These are phyloP conservation scores for Fragaria nilgerrensis DNA, from an alignment of 306 rosid species.

Conservation along the genomic window DNA sequence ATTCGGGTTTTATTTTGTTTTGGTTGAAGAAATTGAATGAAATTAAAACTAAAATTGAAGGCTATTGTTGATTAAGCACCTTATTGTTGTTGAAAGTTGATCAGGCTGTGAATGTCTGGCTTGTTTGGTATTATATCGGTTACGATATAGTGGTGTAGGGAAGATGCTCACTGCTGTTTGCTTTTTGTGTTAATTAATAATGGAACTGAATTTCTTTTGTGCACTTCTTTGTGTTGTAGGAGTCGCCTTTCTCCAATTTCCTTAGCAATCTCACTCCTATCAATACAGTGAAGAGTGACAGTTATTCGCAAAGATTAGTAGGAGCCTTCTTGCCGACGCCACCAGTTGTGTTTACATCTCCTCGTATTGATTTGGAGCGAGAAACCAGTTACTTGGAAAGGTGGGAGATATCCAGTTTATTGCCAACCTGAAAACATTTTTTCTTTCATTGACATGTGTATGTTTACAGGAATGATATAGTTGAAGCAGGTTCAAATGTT, in stretches of 20 bases:
- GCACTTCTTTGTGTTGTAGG: constrained; percentile 14
- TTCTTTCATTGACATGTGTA: not conserved
- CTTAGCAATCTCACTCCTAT: constrained; percentile 23
- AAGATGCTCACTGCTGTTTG: not conserved
- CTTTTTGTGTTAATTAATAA: not conserved
- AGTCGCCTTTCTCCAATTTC: constrained; percentile 22
- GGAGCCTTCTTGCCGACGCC: constrained; percentile 21
- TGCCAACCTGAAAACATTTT: not conserved
- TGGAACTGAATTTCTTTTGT: not conserved
- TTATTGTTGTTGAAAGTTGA: not conserved
- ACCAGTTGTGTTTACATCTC: constrained; percentile 23
- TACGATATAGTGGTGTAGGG: not conserved
- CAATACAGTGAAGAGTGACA: not conserved
- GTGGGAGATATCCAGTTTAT: not conserved
- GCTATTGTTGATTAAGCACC: not conserved
- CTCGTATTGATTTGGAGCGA: constrained; percentile 16
- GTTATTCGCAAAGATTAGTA: constrained; percentile 3
- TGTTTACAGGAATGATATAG: constrained; percentile 15
- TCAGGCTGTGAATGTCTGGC: not conserved
- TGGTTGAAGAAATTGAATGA: not conserved
- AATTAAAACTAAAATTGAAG: not conserved
- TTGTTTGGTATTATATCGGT: too few relatives aligned
- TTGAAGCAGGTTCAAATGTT: constrained; percentile 13
- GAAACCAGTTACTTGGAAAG: constrained; percentile 13
- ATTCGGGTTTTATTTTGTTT: not conserved